Evolutionary conservation across 768 basidiomycete genomes (phyloP), one percentile per base, ranked within the genome.

Genomic region (Naematelia encephala): DNA sequence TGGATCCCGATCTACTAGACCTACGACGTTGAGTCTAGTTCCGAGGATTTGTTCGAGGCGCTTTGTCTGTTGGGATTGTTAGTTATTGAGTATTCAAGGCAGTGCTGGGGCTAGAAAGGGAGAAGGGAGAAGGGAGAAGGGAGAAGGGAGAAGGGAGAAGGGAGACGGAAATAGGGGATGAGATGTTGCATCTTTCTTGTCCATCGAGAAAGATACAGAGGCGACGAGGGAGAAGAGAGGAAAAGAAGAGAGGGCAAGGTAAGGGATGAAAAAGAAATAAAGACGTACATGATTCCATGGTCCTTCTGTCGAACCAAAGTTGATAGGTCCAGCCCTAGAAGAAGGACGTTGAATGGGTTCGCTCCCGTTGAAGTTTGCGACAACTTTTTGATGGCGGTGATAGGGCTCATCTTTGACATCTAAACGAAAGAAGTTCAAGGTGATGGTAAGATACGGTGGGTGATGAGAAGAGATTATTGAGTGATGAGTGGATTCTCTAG

Each of bases 11-110:
- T 98, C 94, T 72, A 98, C 86, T 59, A 98, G 81, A 19, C 90
- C 93, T 63, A 94, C 86, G 51, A 98, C 90, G 75, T 92, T 96
- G 77, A 97, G 88, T 64, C 93, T 88, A 13, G 84, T 85, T 47
- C 93, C 93, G 59, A 97, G 87, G 81, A 96, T 92, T 77, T 59
- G 57, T 21, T 69, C 67, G 14, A 69, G 57, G 29, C 67, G 59
- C 29, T 56, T 59, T 1, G 63, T 45, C 65, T 67, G 39, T n/a
- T n/a, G n/a, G n/a, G n/a, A n/a, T n/a, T n/a, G n/a, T n/a, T n/a
- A n/a, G n/a, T n/a, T n/a, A n/a, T n/a, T n/a, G n/a, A n/a, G n/a
- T n/a, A n/a, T n/a, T n/a, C n/a, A n/a, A n/a, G n/a, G n/a, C n/a
- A n/a, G n/a, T n/a, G n/a, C n/a, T n/a, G n/a, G n/a, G n/a, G n/a